Evolutionary conservation across 1,139 yeast genomes (phyloP).

Genomic region (Groenewaldozyma auringiensis): DNA sequence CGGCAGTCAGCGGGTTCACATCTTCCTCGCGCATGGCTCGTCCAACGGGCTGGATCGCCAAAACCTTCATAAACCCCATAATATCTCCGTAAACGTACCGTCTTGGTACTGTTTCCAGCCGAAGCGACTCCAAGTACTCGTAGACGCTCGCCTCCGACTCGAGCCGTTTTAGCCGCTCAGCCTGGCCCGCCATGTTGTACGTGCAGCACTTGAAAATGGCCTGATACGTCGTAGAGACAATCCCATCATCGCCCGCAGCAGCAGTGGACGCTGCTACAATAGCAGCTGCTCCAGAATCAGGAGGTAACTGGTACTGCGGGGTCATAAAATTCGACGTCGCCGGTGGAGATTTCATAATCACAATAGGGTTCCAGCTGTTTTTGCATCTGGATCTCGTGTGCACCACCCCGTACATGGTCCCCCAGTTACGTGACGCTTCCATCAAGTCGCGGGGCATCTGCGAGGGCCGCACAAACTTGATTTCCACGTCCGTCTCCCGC

Average conservation of each 20-base stretch:
- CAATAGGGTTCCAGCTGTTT: not conserved
- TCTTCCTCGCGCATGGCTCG: conserved; percentile 17
- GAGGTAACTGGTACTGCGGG: not conserved
- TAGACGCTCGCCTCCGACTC: conserved; percentile 23
- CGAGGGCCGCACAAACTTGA: conserved; percentile 7
- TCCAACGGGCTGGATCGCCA: conserved; percentile 24
- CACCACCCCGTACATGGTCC: conserved; percentile 10
- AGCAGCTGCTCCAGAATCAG: not conserved
- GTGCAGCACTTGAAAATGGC: conserved; percentile 16
- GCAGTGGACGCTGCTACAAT: not conserved
- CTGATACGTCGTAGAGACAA: not conserved
- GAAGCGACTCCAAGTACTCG: conserved; percentile 19
- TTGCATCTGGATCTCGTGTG: conserved; percentile 2
- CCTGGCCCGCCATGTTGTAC: conserved; percentile 7
- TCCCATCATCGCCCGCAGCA: not conserved
- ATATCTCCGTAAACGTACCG: conserved; percentile 22
- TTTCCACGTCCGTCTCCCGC: conserved; percentile 9
- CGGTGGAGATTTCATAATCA: not conserved
- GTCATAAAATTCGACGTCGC: not conserved
- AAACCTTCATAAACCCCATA: conserved; percentile 19
- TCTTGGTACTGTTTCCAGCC: conserved; percentile 16
- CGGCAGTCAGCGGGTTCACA: conserved; percentile 10
- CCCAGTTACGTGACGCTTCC: conserved; percentile 9
- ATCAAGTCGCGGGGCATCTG: conserved; percentile 8
- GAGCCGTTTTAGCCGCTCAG: conserved; percentile 8